Conservation (phyloP, 306 rosid species). For the Medicago truncatula region DNA sequence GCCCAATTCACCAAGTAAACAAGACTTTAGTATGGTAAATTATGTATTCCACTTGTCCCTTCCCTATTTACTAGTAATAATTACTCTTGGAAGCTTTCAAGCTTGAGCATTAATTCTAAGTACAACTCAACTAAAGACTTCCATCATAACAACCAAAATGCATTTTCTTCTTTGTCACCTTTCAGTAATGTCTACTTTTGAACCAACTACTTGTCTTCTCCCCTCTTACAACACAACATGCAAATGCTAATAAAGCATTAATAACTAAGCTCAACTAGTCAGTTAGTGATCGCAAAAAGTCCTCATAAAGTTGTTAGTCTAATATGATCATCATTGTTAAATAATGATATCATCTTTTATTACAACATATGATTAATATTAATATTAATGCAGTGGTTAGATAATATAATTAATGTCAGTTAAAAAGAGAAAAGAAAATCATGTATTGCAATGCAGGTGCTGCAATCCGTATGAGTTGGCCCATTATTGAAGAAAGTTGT, state of each 20-base stretch:
- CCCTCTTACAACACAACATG: conserved; percentile 30
- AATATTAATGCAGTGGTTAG: conserved; percentile 37
- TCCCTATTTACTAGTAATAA: neutral
- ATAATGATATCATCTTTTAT: conserved; percentile 45
- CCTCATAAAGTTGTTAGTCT: conserved; percentile 37
- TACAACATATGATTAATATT: conserved; percentile 38
- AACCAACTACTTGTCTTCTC: conserved; percentile 3
- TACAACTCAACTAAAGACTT: conserved; percentile 36
- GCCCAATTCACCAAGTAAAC: neutral
- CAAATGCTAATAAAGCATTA: conserved; percentile 20
- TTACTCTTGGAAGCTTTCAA: conserved; percentile 4
- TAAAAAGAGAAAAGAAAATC: conserved; percentile 44
- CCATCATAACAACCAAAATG: conserved; percentile 47
- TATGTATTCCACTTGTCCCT: neutral
- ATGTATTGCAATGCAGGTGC: conserved; percentile 45
- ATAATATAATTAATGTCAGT: conserved; percentile 55
- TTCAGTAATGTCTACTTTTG: conserved; percentile 23
- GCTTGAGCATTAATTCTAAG: conserved; percentile 20
- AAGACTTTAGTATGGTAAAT: neutral
- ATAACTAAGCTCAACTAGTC: conserved; percentile 18
- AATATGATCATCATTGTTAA: conserved; percentile 47
- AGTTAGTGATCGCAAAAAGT: conserved; percentile 37
- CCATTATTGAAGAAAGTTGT: conserved; percentile 46
- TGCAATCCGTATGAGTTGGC: conserved; percentile 46
- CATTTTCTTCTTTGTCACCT: conserved; percentile 16